Evolutionary conservation across 495 filamentous ascomycete genomes (phyloP).

Genomic region (Aspergillus mulundensis): DNA sequence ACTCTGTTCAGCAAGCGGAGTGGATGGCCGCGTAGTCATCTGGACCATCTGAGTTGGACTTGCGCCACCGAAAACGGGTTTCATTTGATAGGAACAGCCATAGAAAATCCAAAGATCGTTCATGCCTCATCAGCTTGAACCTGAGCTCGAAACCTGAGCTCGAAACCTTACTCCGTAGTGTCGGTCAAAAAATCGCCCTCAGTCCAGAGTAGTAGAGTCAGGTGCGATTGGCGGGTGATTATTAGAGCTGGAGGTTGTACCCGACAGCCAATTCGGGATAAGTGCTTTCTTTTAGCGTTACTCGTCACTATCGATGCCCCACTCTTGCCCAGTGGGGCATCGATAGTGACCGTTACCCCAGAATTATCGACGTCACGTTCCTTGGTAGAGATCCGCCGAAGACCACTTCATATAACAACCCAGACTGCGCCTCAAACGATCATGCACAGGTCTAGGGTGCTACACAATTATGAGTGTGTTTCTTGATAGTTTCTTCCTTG

Average conservation of each 20-base stretch:
- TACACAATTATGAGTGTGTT: not conserved
- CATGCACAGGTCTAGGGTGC: not conserved
- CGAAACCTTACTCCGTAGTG: too few relatives aligned
- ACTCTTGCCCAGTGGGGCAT: too few relatives aligned
- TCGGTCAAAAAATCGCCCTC: too few relatives aligned
- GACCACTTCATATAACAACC: not conserved
- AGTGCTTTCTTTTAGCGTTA: not conserved
- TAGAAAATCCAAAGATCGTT: not conserved
- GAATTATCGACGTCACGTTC: conserved; percentile 16
- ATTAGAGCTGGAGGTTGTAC: not conserved
- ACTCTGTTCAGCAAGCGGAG: conserved; percentile 68
- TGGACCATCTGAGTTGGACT: conserved; percentile 45
- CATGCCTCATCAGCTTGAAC: not conserved
- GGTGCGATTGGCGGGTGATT: too few relatives aligned
- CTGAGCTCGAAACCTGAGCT: not conserved
- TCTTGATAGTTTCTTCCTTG: not conserved
- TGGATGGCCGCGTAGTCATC: conserved; percentile 91
- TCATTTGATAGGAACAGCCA: not conserved
- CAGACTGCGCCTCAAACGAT: not conserved
- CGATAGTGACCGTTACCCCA: too few relatives aligned
- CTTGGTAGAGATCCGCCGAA: not conserved
- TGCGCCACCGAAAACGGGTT: not conserved
- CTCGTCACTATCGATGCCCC: too few relatives aligned
- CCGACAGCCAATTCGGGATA: not conserved
- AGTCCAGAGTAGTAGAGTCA: too few relatives aligned